Conservation (phyloP, 2,329 filamentous ascomycete genomes). For the Verticillium zaregamsianum region DNA sequence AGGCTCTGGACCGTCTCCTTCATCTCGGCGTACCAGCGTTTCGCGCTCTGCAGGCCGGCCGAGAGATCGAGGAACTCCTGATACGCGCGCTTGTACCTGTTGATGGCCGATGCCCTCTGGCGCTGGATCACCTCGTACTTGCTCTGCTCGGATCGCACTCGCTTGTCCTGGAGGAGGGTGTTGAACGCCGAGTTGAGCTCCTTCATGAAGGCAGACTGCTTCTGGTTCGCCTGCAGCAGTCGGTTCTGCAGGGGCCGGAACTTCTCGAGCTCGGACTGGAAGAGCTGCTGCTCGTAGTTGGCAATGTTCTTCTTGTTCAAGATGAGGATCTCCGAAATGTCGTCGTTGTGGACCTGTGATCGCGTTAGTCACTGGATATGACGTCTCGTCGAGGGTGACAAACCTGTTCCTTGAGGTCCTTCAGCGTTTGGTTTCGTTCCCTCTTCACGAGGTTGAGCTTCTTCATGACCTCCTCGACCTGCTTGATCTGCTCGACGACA, state of each 20-base stretch:
- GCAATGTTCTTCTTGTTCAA: constrained; percentile 96
- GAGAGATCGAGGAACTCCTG: constrained; percentile 89
- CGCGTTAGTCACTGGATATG: constrained; percentile 14
- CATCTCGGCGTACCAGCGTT: constrained; percentile 95
- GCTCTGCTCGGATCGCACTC: constrained; percentile 87
- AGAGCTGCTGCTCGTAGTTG: constrained; percentile 87
- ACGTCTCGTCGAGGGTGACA: constrained; percentile 16
- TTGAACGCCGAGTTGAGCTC: constrained; percentile 87
- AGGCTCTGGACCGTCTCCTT: constrained; percentile 87
- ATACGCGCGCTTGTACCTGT: constrained; percentile 85
- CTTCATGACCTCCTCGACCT: constrained; percentile 85
- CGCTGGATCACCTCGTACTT: constrained; percentile 89
- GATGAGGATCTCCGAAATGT: constrained; percentile 95
- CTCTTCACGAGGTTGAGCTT: constrained; percentile 90
- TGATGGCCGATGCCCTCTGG: constrained; percentile 75
- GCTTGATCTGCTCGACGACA: constrained; percentile 83
- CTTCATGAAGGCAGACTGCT: constrained; percentile 91
- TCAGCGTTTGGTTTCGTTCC: constrained; percentile 86
- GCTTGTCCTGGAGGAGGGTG: constrained; percentile 84
- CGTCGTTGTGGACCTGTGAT: constrained; percentile 81
- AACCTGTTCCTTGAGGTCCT: constrained; percentile 97
- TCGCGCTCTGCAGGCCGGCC: constrained; percentile 80
- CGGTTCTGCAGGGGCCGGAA: constrained; percentile 91
- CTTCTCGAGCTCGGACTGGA: constrained; percentile 96
- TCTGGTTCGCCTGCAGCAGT: constrained; percentile 89